Base-by-base conservation (phyloP, 1,284 basidiomycete genomes). In the Earliella scabrosa region DNA sequence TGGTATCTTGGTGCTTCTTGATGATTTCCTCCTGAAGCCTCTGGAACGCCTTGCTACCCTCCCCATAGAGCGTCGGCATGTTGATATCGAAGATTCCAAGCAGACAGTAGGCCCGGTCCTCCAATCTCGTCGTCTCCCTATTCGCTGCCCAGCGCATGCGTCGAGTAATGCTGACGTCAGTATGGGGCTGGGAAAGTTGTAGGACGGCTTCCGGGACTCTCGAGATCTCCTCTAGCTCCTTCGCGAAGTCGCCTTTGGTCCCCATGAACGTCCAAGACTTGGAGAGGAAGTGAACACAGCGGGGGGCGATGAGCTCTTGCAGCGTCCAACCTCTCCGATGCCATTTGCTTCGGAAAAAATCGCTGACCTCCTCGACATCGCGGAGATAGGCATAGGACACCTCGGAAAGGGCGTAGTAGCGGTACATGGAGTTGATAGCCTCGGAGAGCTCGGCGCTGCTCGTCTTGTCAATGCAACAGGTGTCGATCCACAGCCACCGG, bases 401-500 rank as follows among this genome's bases (percentile, higher is more conserved):
- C 8, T 27, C 21, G 9, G 43, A 31, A 18, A 45, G 50, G n/a
- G 26, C 16, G 34, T 52, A 52, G 31, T 44, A 52, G 32, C 41
- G 41, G 34, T 23, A 52, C 50, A 45, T 52, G 1, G 41, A 52
- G 50, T 52, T 52, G 50, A 52, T 44, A 3, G 50, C 50, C 41
- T 52, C 50, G 20, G 50, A 52, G 29, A 52, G 50, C 41, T 52
- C 50, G n/a, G 50, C 32, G 41, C 50, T 52, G 41, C 41, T 45
- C 23, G 40, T 45, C 41, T 52, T 52, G 50, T 52, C 50, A 26
- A 52, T 52, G 50, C 50, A 52, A 43, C 43, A 52, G 3, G 32
- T 45, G 34, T 52, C 50, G 23, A 52, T 52, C 50, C 50, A 52
- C 2, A 26, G 23, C 50, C 50, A 45, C 24, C 26, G 10, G 41